Conservation (phyloP, 306 rosid genomes). For the Amphicarpaea edgeworthii region DNA sequence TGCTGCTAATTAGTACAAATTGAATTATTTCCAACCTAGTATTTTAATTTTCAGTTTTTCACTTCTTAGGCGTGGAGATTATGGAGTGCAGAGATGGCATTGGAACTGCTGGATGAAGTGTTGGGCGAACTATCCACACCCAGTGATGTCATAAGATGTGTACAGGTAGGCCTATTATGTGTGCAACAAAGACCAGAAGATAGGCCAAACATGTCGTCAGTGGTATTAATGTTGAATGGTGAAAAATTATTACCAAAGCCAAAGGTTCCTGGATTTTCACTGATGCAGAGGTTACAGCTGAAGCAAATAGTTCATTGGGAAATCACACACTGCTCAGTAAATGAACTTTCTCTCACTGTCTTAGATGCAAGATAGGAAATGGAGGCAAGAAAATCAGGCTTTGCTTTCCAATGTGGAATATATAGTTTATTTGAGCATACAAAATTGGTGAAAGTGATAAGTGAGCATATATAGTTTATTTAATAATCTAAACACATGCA, state of each 20-base stretch:
- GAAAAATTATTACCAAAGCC: slow-evolving; percentile 9
- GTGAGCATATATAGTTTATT: too few species aligned
- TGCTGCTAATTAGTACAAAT: not conserved
- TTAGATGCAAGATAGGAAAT: slow-evolving; percentile 29
- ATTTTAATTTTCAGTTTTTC: not conserved
- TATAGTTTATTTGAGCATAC: too few species aligned
- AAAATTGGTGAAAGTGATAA: too few species aligned
- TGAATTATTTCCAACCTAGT: not conserved
- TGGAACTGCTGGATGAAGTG: not conserved
- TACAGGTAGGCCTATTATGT: slow-evolving; percentile 35
- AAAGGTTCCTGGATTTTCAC: slow-evolving; percentile 30
- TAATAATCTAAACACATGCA: not conserved
- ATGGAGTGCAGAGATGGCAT: not conserved
- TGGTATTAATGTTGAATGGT: slow-evolving; percentile 23
- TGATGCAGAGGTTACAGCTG: not conserved
- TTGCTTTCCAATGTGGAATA: too few species aligned
- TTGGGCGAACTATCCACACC: not conserved
- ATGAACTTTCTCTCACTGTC: not conserved
- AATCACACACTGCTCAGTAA: not conserved
- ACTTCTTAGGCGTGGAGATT: slow-evolving; percentile 25
- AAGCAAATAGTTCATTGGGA: not conserved
- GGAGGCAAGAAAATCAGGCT: not conserved
- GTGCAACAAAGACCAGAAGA: slow-evolving; percentile 27
- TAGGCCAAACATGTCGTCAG: slow-evolving; percentile 33
- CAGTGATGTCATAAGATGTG: slow-evolving; percentile 7